A percentile compares a stretch with the other conserved stretches of the same genome.
phyloP scores from a whole-genome alignment of 345 rosid species.

The Syzygium aqueum region DNA sequence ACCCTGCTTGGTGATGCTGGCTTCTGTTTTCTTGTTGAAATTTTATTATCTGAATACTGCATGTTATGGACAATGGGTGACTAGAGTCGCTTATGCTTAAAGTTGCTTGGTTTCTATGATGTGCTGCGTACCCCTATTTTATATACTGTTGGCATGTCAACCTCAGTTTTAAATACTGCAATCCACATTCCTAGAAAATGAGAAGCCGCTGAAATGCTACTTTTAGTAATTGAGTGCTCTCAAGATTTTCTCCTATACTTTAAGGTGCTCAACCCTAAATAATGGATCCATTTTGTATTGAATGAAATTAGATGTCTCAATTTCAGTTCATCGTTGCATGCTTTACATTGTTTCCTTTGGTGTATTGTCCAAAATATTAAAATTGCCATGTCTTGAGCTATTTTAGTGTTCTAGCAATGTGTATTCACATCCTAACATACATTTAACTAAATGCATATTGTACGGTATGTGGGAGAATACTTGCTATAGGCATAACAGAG shows the following conservation, averaged over 20 bases:
- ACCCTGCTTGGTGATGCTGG: not conserved
- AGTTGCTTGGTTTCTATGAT: not conserved
- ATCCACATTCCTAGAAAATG: not conserved
- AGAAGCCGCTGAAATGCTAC: not conserved
- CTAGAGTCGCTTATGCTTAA: not conserved
- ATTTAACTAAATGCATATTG: not conserved
- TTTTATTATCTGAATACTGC: not conserved
- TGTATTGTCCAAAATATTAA: not conserved
- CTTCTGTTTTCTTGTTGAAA: not conserved
- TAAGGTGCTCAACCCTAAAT: not conserved
- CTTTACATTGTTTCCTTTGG: not conserved
- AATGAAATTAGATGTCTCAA: not conserved
- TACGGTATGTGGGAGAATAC: not conserved
- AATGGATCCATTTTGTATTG: not conserved
- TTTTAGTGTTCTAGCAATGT: not conserved
- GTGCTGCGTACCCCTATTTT: not conserved
- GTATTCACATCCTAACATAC: not conserved
- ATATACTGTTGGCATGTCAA: not conserved
- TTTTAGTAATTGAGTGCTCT: not conserved
- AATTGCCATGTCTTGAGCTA: not conserved
- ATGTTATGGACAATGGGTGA: not conserved
- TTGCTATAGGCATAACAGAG: not conserved
- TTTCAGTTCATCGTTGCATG: not conserved
- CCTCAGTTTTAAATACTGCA: not conserved
- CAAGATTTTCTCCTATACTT: not conserved